Percentiles rank a stretch among this genome's conserved stretches.
Conservation (phyloP, 345 rosid genomes). For the sweet orange (Citrus sinensis) region DNA sequence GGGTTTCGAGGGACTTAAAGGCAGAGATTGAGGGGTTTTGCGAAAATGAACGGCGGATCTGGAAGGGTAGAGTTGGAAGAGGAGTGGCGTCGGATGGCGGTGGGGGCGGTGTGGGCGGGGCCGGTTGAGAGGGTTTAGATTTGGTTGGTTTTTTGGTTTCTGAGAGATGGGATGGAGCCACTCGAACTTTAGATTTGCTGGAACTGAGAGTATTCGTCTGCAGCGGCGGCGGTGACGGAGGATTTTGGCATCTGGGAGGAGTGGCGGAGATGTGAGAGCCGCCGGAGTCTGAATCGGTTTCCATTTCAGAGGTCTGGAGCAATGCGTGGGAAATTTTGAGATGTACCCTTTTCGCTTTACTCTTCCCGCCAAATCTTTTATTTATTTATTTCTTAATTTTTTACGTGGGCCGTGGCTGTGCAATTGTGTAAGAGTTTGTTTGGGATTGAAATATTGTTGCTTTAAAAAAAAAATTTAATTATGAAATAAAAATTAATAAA, state of each 20-base stretch:
- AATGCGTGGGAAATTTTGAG: not conserved
- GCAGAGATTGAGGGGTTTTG: constrained; percentile 13
- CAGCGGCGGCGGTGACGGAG: constrained; percentile 12
- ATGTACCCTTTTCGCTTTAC: not conserved
- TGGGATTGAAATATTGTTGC: accelerated
- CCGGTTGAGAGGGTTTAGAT: constrained; percentile 16
- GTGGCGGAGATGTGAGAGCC: constrained; percentile 87
- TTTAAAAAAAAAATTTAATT: no score
- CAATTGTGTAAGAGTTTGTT: accelerated
- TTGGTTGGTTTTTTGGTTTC: constrained; percentile 24
- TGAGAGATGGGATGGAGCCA: constrained; percentile 28
- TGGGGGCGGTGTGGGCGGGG: not conserved
- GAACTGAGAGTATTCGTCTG: constrained; percentile 14
- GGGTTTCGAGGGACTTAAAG: constrained; percentile 34
- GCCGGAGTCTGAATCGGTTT: constrained; percentile 80
- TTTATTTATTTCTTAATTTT: no score
- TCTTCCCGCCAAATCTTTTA: constrained; percentile 45
- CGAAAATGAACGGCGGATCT: constrained; percentile 46
- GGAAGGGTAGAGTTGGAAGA: constrained; percentile 47
- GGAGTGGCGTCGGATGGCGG: constrained; percentile 21
- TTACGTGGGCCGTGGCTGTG: no score
- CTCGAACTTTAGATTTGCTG: constrained; percentile 18
- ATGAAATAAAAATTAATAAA: no score
- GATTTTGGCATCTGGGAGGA: constrained; percentile 61
- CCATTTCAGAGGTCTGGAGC: constrained; percentile 32